phyloP scores from a whole-genome alignment of 805 yeast species.

The Tetrapisispora pingtungensis region DNA sequence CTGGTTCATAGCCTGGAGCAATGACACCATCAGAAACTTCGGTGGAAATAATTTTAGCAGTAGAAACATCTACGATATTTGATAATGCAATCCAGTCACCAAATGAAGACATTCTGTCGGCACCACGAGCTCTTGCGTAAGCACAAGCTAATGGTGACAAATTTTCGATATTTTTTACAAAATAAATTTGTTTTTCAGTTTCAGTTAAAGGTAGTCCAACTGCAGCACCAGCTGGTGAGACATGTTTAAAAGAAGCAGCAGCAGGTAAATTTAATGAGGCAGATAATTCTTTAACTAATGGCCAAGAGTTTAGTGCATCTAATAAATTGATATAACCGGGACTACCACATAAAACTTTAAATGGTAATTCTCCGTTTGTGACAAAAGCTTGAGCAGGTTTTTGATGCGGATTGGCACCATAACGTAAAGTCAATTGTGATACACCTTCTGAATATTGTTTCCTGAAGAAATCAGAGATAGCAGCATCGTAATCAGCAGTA shows the following conservation, averaged over 20 bases:
- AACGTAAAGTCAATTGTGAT: slow-evolving; percentile 88
- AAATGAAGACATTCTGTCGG: slow-evolving; percentile 98
- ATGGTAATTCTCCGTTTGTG: slow-evolving; percentile 71
- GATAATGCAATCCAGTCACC: slow-evolving; percentile 98
- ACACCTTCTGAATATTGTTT: slow-evolving; percentile 87
- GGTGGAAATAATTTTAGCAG: slow-evolving; percentile 93
- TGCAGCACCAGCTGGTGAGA: slow-evolving; percentile 98
- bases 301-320: slow-evolving; percentile 98
- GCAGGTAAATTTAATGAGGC: slow-evolving; percentile 94
- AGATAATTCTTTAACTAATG: slow-evolving; percentile 90
- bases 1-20: slow-evolving; percentile 93
- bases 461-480: slow-evolving; percentile 94
- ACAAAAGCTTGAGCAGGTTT: slow-evolving; percentile 98
- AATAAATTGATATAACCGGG: slow-evolving; percentile 96
- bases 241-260: slow-evolving; percentile 98
- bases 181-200: slow-evolving; percentile 87
- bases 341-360: slow-evolving; percentile 85
- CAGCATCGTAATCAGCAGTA: slow-evolving; percentile 94
- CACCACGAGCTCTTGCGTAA: slow-evolving; percentile 98
- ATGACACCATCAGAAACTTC: slow-evolving; percentile 98
- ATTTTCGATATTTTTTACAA: slow-evolving; percentile 89
- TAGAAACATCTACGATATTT: slow-evolving; percentile 90
- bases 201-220: slow-evolving; percentile 91
- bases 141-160: slow-evolving; percentile 95
- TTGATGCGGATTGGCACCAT: slow-evolving; percentile 99